Evolutionary conservation across 441 rosid genomes (phyloP), one percentile per base, ranked within the genome.

Genomic region (Jatropha podagrica): DNA sequence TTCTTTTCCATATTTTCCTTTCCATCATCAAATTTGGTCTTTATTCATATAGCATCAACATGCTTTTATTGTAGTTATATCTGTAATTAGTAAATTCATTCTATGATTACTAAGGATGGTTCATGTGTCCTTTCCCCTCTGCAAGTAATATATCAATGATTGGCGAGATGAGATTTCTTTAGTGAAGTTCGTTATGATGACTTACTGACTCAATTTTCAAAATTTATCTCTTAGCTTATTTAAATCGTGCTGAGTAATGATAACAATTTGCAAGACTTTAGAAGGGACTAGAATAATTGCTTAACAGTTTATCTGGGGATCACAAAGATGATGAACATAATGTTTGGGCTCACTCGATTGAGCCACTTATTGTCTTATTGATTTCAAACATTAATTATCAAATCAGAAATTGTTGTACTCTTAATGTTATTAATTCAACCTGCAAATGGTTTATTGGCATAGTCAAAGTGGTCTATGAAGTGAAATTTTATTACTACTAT

Each of bases 221-320:
- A 54, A 15, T 5, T 20, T 69, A 48, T 69, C 48, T n/a, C 44
- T 20, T 18, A 69, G 27, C 72, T 69, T 69, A 69, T 44, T 38
- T 37, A 1, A 52, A 52, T 38, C 20, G 49, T 9, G 7, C 15
- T 49, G 26, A 32, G 11, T 51, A 69, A 10, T 38, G 7, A 54
- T n/a, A 54, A 54, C 23, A 0, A 56, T 65, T 10, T 41, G 13
- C 8, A 4, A 69, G 72, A 11, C 5, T 40, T 52, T 40, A 69
- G 20, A 15, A 6, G 72, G 26, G 26, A 69, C 44, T 56, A 15
- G 17, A 54, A 32, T 18, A 37, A 51, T 48, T 32, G 41, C 56
- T 6, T 42, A 42, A 8, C 6, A 42, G 9, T 2, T 27, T 49
- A 32, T 42, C 17, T 32, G 37, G 60, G 44, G 20, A 49, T 32